Conservation (phyloP, 2,329 filamentous ascomycete genomes). For the Sporothrix inflata region DNA sequence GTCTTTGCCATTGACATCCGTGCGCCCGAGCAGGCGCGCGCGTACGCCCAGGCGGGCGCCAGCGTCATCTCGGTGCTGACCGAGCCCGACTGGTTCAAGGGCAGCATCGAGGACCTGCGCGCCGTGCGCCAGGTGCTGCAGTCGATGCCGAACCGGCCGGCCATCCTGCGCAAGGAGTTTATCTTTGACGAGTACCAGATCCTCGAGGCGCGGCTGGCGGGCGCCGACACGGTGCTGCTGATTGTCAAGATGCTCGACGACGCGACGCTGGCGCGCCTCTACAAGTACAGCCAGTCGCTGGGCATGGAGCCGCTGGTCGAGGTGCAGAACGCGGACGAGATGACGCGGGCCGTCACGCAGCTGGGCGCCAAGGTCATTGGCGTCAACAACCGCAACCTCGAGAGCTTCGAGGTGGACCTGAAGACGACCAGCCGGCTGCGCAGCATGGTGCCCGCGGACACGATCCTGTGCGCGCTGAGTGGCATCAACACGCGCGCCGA, state of each 20-base stretch:
- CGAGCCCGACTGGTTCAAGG: conserved; percentile 99
- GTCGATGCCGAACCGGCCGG: conserved; percentile 88
- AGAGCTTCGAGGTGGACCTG: conserved; percentile 95
- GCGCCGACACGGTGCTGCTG: conserved; percentile 80
- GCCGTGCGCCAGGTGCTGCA: conserved; percentile 86
- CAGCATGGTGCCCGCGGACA: conserved; percentile 80
- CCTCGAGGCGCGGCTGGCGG: conserved; percentile 86
- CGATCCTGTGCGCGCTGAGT: conserved; percentile 89
- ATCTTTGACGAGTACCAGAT: conserved; percentile 99
- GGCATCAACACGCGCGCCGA: conserved; percentile 90
- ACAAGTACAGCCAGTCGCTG: conserved; percentile 83
- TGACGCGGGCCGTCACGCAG: conserved; percentile 79
- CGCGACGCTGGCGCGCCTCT: conserved; percentile 73
- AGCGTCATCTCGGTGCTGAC: conserved; percentile 98
- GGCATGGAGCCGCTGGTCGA: conserved; percentile 98
- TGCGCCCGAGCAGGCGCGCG: conserved; percentile 85
- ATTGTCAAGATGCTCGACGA: conserved; percentile 97
- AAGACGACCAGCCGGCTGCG: conserved; percentile 88
- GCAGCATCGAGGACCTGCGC: conserved; percentile 89
- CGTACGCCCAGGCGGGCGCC: conserved; percentile 90
- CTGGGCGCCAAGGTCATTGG: conserved; percentile 91
- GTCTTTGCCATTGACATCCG: conserved; percentile 86
- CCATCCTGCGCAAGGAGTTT: conserved; percentile 92
- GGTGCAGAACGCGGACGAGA: conserved; percentile 92
- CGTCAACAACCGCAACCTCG: conserved; percentile 96